These are phyloP conservation scores for Dichotomocladium elegans DNA, from an alignment of 371 early-diverging fungal genomes.

Conservation along the genomic window DNA sequence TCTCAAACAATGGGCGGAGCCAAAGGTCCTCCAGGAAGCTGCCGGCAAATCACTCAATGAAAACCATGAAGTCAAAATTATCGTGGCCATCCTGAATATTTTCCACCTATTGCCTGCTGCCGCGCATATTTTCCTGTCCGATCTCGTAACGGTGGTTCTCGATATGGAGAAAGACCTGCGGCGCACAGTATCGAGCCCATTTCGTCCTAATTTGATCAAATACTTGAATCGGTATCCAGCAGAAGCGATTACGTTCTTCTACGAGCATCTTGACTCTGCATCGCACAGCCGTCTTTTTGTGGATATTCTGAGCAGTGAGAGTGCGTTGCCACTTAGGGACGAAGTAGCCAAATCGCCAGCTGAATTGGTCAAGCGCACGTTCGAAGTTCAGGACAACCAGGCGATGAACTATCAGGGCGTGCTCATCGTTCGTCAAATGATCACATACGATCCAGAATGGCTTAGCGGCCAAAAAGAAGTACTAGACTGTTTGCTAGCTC, in stretches of 20 bases:
- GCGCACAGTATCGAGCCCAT: slow-evolving; percentile 87
- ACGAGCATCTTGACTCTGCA: slow-evolving; percentile 61
- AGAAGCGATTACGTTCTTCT: slow-evolving; percentile 86
- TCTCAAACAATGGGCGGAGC: slow-evolving; percentile 89
- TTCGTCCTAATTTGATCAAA: slow-evolving; percentile 84
- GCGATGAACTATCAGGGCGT: slow-evolving; percentile 61
- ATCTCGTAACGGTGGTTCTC: slow-evolving; percentile 80
- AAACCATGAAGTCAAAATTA: slow-evolving; percentile 86
- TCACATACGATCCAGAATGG: slow-evolving; percentile 60
- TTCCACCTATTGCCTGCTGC: slow-evolving; percentile 90
- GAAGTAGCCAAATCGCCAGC: slow-evolving; percentile 62
- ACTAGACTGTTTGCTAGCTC: slow-evolving; percentile 45
- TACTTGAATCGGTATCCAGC: slow-evolving; percentile 85
- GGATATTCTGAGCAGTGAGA: slow-evolving; percentile 57
- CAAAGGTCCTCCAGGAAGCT: slow-evolving; percentile 73
- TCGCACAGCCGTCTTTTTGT: slow-evolving; percentile 67
- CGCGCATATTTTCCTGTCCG: slow-evolving; percentile 89
- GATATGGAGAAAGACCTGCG: slow-evolving; percentile 81
- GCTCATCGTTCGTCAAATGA: slow-evolving; percentile 60
- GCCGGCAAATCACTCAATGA: slow-evolving; percentile 83
- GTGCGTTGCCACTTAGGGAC: slow-evolving; percentile 65
- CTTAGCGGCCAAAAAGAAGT: slow-evolving; percentile 42
- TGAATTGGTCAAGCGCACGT: slow-evolving; percentile 57
- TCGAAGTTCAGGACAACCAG: slow-evolving; percentile 22
- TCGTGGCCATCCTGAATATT: slow-evolving; percentile 91